A percentile compares a stretch with the other conserved stretches of the same genome.
Evolutionary conservation across 192 early-diverging fungal species (phyloP).

Genomic region (Phlyctochytrium bullatum): DNA sequence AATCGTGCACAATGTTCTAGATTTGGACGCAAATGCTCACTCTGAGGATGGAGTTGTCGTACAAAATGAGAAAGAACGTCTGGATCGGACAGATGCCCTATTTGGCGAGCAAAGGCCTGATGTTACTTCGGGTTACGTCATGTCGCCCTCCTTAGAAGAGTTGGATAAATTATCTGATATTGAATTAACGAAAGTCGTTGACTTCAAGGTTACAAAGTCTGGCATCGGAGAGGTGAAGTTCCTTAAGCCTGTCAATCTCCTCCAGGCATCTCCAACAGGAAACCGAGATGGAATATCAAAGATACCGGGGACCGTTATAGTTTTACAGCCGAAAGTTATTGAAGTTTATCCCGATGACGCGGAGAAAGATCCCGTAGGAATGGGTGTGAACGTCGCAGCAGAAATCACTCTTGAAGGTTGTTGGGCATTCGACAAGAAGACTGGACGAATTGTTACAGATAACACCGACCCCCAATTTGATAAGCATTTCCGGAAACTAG

Average conservation of each 20-base stretch:
- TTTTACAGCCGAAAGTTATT: slow-evolving; percentile 65
- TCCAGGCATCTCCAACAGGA: slow-evolving; percentile 45
- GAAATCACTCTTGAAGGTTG: slow-evolving; percentile 73
- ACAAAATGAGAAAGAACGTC: no score
- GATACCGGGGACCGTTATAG: slow-evolving; percentile 80
- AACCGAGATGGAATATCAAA: slow-evolving; percentile 48
- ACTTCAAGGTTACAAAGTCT: slow-evolving; percentile 69
- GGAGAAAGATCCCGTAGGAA: slow-evolving; percentile 75
- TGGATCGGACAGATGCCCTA: not conserved
- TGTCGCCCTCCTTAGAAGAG: slow-evolving; percentile 70
- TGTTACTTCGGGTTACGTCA: slow-evolving; percentile 56
- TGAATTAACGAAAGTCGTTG: slow-evolving; percentile 66
- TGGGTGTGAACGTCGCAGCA: slow-evolving; percentile 87
- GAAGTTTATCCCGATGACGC: slow-evolving; percentile 82
- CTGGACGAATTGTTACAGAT: slow-evolving; percentile 64
- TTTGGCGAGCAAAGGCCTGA: not conserved
- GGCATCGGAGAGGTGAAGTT: slow-evolving; percentile 78
- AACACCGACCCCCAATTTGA: slow-evolving; percentile 66
- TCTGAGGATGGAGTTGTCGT: no score
- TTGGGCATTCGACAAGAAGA: slow-evolving; percentile 80
- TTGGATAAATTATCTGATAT: slow-evolving; percentile 66
- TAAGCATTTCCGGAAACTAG: slow-evolving; percentile 67
- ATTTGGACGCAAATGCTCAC: not conserved
- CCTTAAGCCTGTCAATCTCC: slow-evolving; percentile 77
- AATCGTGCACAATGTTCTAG: not conserved